phyloP scores from a whole-genome alignment of 2,329 filamentous ascomycete species.

The Cytospora schulzeri region DNA sequence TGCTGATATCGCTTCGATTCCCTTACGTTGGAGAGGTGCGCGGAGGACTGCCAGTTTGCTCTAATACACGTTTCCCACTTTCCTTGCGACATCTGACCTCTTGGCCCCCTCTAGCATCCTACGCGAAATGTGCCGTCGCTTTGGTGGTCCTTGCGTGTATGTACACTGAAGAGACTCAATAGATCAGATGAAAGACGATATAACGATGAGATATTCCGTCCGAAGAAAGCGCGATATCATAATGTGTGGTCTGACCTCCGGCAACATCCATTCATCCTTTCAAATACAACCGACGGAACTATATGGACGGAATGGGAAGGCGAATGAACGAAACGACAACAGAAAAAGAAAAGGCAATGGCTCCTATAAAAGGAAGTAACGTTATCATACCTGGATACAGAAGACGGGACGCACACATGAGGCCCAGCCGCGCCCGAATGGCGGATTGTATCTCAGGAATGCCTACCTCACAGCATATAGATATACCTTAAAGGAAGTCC shows the following conservation, averaged over 20 bases:
- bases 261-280: no score
- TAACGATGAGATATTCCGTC: not conserved
- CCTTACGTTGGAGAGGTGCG: slow-evolving; percentile 4
- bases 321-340: not conserved
- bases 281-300: not conserved
- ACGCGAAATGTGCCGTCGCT: not conserved
- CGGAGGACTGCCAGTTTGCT: slow-evolving; percentile 20
- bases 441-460: no score
- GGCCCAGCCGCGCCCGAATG: no score
- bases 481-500: no score
- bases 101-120: not conserved
- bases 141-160: not conserved
- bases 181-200: not conserved
- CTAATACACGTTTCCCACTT: slow-evolving; percentile 20
- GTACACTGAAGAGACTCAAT: not conserved
- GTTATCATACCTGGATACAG: no score
- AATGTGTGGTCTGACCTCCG: not conserved
- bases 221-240: no score
- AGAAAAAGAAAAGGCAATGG: not conserved
- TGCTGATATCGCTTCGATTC: slow-evolving; percentile 6
- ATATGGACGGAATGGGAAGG: not conserved
- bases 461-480: no score
- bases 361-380: no score
- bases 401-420: no score
- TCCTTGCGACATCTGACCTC: not conserved